phyloP scores from a whole-genome alignment of 768 basidiomycete genomes.

The Rhodotorula diobovata region DNA sequence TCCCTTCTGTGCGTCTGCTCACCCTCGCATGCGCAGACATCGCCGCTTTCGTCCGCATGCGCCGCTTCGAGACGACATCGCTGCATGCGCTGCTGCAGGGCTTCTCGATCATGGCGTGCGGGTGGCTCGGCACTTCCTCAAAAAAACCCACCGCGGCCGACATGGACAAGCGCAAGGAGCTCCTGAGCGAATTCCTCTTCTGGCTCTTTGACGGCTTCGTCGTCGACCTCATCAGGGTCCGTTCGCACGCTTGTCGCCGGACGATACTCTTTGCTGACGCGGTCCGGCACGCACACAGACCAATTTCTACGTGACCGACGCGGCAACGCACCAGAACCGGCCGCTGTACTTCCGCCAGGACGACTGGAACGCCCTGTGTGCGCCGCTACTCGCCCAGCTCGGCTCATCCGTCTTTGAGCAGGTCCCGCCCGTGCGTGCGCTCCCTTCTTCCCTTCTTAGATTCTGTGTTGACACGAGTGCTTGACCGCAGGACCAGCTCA shows the following conservation, averaged over 20 bases:
- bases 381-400: slow-evolving; percentile 73
- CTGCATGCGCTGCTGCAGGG: slow-evolving; percentile 73
- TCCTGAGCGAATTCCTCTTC: slow-evolving; percentile 81
- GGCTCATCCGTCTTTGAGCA: slow-evolving; percentile 65
- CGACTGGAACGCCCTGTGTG: slow-evolving; percentile 80
- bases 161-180: slow-evolving; percentile 66
- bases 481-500: slow-evolving; percentile 52
- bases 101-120: slow-evolving; percentile 67
- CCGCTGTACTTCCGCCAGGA: slow-evolving; percentile 90
- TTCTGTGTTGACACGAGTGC: not conserved
- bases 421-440: slow-evolving; percentile 59
- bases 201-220: slow-evolving; percentile 92
- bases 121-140: slow-evolving; percentile 58
- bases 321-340: slow-evolving; percentile 72
- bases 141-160: slow-evolving; percentile 54
- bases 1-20: slow-evolving; percentile 4
- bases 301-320: slow-evolving; percentile 89
- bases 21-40: slow-evolving; percentile 8
- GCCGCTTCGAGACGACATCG: slow-evolving; percentile 75
- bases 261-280: not conserved
- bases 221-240: slow-evolving; percentile 68
- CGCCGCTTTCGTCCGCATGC: slow-evolving; percentile 58
- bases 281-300: slow-evolving; percentile 54
- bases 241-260: slow-evolving; percentile 24
- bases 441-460: no score